Evolutionary conservation across 352 stramenopile genomes (phyloP), one percentile per base, ranked within the genome.

Genomic region (Blastocystis hominis): DNA sequence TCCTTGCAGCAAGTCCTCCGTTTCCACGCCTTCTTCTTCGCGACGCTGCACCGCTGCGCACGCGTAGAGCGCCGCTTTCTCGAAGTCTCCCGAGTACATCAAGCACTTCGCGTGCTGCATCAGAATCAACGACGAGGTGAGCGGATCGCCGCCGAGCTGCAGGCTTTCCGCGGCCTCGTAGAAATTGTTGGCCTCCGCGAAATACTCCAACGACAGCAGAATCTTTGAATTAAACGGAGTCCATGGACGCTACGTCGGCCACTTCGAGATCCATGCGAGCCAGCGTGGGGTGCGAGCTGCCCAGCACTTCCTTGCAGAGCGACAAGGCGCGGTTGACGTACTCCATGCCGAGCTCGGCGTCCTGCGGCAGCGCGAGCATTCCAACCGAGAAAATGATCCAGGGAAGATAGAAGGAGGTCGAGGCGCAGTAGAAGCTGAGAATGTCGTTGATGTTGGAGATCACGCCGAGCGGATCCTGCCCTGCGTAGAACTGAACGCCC

Each of bases 361-460:
- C 72, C 56, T 84, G 72, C 7, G 72, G 54, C 20, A 66, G 68
- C 1, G 72, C 72, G 53, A 84, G 50, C 38, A 84, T 20, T 38
- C 72, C 72, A 1, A 84, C 50, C 17, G 72, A 66, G 72, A 84
- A 84, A 1, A 84, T 53, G 40, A 84, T n/a, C 53, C 54, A 64
- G 13, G 72, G 72, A 0, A 84, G 17, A 40, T 68, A 54, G 47
- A 61, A 47, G 38, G 72, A 44, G 24, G 53, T 66, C 34, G 53
- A 24, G 15, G 34, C 55, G 20, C 46, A 53, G 30, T 84, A 84
- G 17, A 34, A 44, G 7, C 44, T 53, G 56, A 84, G 59, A 4
- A 84, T 40, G 38, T 84, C 72, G 30, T 84, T 84, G 40, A 84
- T 84, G 38, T 84, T 47, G 4, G 47, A 13, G 42, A 84, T 84